Evolutionary conservation across 1,284 basidiomycete species (phyloP).

Genomic region (Moesziomyces parantarcticus): DNA sequence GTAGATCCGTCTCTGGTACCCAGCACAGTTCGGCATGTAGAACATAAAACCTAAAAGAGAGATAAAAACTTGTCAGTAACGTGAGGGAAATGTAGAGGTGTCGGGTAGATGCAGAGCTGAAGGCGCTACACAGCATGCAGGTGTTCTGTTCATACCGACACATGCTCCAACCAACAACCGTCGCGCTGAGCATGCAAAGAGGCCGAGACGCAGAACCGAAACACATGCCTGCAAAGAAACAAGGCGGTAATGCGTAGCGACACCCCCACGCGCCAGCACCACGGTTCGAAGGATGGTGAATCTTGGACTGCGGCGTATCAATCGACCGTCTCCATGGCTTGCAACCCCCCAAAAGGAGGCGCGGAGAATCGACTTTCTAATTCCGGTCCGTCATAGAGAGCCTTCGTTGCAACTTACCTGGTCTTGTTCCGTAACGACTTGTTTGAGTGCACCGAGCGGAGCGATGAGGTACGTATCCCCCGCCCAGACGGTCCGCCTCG

Average conservation of each 20-base stretch:
- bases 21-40: constrained; percentile 8
- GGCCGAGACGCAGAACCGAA: constrained; percentile 1
- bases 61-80: not conserved
- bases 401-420: constrained; percentile 28
- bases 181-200: not conserved
- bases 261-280: no score
- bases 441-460: not conserved
- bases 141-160: constrained; percentile 43
- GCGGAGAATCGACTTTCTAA: not conserved
- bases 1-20: not conserved
- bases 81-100: constrained; percentile 16
- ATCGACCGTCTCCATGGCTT: no score
- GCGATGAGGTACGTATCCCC: constrained; percentile 38
- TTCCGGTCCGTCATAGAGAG: no score
- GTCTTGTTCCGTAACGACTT: not conserved
- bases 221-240: not conserved
- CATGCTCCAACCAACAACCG: not conserved
- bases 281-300: no score
- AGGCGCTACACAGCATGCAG: constrained; percentile 26
- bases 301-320: no score
- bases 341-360: not conserved
- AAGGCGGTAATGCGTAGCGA: no score
- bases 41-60: not conserved
- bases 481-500: constrained; percentile 22
- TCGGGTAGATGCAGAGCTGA: constrained; percentile 27